Percentiles rank a stretch among this genome's conserved stretches.
phyloP scores from a whole-genome alignment of 345 rosid genomes.

The Jatropha curcas region DNA sequence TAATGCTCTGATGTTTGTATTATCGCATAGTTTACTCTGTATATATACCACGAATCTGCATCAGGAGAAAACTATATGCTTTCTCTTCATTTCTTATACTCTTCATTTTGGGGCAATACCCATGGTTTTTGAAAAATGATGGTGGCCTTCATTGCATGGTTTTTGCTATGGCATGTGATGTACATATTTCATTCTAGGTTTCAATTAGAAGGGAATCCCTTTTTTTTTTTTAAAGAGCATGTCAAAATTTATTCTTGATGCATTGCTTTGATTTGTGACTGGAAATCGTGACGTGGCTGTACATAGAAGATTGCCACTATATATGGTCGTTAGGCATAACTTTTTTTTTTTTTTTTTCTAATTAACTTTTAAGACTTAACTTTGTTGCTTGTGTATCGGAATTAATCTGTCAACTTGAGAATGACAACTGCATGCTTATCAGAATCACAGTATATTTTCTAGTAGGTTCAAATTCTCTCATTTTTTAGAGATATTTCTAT shows the following conservation, averaged over 20 bases:
- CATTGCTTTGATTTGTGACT: not conserved
- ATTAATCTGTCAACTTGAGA: no score
- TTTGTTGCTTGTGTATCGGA: no score
- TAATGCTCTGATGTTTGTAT: not conserved
- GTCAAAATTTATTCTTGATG: not conserved
- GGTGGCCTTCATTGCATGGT: not conserved
- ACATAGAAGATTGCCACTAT: no score
- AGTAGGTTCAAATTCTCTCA: no score
- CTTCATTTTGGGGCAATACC: not conserved
- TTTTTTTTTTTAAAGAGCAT: no score
- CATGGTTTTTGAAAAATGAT: not conserved
- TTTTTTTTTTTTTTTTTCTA: no score
- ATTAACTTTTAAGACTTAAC: no score
- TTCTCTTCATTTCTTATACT: not conserved
- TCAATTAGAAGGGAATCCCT: not conserved
- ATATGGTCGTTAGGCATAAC: no score
- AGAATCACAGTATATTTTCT: no score
- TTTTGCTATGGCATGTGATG: not conserved
- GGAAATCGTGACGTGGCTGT: not conserved
- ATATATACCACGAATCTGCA: conserved; percentile 9
- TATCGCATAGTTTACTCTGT: conserved; percentile 8
- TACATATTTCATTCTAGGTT: not conserved
- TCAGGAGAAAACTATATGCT: conserved; percentile 10
- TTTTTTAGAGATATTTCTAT: no score
- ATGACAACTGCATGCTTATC: no score